Evolutionary conservation across 352 stramenopile genomes (phyloP).

Genomic region (Phytophthora ramorum): DNA sequence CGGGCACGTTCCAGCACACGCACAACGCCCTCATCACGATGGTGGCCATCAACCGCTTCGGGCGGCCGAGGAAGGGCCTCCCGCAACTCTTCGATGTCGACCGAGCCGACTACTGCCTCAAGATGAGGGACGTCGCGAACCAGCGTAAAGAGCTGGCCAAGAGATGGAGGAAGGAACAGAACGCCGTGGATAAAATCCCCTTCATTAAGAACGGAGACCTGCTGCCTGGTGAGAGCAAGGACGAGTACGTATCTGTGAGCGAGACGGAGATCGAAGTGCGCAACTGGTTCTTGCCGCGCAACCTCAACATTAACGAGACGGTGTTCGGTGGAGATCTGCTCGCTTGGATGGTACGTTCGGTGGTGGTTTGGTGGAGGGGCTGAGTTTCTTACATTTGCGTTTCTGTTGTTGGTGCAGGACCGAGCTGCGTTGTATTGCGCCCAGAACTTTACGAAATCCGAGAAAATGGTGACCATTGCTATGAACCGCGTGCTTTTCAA

Average conservation of each 20-base stretch:
- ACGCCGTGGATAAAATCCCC: slow-evolving; percentile 49
- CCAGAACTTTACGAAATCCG: slow-evolving; percentile 76
- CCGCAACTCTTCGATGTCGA: slow-evolving; percentile 56
- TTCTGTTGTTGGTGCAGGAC: slow-evolving; percentile 41
- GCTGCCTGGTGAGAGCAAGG: slow-evolving; percentile 44
- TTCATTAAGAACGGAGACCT: slow-evolving; percentile 45
- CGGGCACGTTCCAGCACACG: slow-evolving; percentile 54
- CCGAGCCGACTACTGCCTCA: slow-evolving; percentile 42
- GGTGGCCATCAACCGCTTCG: slow-evolving; percentile 66
- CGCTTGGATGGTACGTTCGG: slow-evolving; percentile 57
- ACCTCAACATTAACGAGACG: slow-evolving; percentile 77
- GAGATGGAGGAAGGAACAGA: slow-evolving; percentile 52
- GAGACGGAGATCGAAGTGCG: slow-evolving; percentile 75
- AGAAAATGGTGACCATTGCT: slow-evolving; percentile 77
- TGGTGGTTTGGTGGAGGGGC: not conserved
- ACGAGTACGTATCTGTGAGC: slow-evolving; percentile 48
- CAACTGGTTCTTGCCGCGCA: slow-evolving; percentile 75
- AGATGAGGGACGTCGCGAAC: slow-evolving; percentile 51
- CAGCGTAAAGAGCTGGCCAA: slow-evolving; percentile 47
- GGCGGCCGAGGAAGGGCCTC: slow-evolving; percentile 42
- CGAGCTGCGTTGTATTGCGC: slow-evolving; percentile 71
- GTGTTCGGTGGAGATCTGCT: slow-evolving; percentile 75
- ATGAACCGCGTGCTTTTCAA: slow-evolving; percentile 84
- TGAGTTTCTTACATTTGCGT: not conserved
- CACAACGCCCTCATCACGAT: slow-evolving; percentile 71